Base-by-base conservation (phyloP, 2,329 filamentous ascomycete species). In the Arthrobotrys iridis region DNA sequence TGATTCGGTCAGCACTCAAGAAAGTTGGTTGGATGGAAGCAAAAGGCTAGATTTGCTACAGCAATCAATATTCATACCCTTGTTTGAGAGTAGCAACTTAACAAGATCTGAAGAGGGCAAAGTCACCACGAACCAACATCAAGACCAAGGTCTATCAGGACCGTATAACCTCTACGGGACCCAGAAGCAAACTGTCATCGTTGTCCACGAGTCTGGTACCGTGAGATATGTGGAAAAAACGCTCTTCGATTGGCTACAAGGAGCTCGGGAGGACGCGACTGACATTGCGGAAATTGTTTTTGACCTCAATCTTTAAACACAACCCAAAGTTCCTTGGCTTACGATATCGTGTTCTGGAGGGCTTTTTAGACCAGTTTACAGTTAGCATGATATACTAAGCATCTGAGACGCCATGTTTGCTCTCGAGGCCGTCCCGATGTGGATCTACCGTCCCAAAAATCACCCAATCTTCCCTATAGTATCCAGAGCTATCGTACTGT, bases 1-100 rank as follows among this genome's bases (percentile, higher is more conserved):
- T 15, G 85, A 90, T 78, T 87, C 85, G 0, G 83, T 90, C 37
- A 87, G 86, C 0, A 77, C 79, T 5, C 48, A 68, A 15, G 13
- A 35, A 8, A 75, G 79, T 8, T 79, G 78, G 18, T 55, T 84
- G 71, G 83, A 83, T n/a, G 84, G 88, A 33, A 83, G 87, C 35
- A 84, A 87, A n/a, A 85, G 85, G 72, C 84, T 88, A 77, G 82
- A 82, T 37, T 81, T 85, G 46, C 83, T 90, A 50, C 85, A 87
- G 77, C 81, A 88, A 35, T 88, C 86, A 11, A 86, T 90, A 60
- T 90, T 88, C 77, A 85, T 90, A 57, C 88, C 87, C 0, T 81
- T 84, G 0, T 85, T 90, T n/a, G 87, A 67, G 13, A 57, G 45
- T 8, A 26, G 22, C 37, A 46, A 37, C 22, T n/a, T 57, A 7